Evolutionary conservation across 352 stramenopile genomes (phyloP).

Genomic region (Globisporangium orthogonon): DNA sequence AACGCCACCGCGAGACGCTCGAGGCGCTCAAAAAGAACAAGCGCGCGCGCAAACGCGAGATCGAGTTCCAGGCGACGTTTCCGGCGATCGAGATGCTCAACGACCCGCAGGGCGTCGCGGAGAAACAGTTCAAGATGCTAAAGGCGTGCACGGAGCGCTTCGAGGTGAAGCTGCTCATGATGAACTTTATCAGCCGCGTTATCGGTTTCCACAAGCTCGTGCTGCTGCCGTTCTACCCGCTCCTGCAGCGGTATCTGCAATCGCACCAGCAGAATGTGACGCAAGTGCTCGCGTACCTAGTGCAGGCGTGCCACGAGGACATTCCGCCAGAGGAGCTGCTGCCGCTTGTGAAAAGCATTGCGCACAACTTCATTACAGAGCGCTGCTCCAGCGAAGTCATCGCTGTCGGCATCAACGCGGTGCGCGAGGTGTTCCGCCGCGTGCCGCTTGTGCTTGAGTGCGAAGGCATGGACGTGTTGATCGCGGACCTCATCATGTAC

Average conservation of each 20-base stretch:
- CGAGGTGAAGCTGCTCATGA: constrained; percentile 95
- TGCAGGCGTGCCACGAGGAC: constrained; percentile 96
- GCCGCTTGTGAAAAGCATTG: constrained; percentile 95
- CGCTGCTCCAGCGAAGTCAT: constrained; percentile 94
- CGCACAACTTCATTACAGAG: constrained; percentile 98
- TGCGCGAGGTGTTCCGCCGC: constrained; percentile 93
- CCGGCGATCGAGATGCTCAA: constrained; percentile 97
- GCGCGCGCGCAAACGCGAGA: constrained; percentile 67
- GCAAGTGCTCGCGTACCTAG: constrained; percentile 95
- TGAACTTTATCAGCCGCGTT: constrained; percentile 97
- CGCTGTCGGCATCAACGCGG: constrained; percentile 96
- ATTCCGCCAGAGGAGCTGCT: constrained; percentile 96
- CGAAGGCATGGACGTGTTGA: constrained; percentile 87
- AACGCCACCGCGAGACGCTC: constrained; percentile 77
- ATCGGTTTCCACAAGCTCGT: constrained; percentile 97
- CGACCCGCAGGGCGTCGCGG: constrained; percentile 93
- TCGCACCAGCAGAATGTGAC: constrained; percentile 90
- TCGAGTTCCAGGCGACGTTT: constrained; percentile 85
- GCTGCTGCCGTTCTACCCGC: constrained; percentile 94
- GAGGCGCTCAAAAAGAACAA: constrained; percentile 90
- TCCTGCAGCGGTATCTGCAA: constrained; percentile 92
- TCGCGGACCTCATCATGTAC: constrained; percentile 94
- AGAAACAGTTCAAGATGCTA: constrained; percentile 91
- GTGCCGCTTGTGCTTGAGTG: constrained; percentile 93
- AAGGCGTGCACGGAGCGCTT: constrained; percentile 88